These are phyloP conservation scores for Glaciozyma antarctica DNA, from an alignment of 768 basidiomycete species.

Conservation along the genomic window DNA sequence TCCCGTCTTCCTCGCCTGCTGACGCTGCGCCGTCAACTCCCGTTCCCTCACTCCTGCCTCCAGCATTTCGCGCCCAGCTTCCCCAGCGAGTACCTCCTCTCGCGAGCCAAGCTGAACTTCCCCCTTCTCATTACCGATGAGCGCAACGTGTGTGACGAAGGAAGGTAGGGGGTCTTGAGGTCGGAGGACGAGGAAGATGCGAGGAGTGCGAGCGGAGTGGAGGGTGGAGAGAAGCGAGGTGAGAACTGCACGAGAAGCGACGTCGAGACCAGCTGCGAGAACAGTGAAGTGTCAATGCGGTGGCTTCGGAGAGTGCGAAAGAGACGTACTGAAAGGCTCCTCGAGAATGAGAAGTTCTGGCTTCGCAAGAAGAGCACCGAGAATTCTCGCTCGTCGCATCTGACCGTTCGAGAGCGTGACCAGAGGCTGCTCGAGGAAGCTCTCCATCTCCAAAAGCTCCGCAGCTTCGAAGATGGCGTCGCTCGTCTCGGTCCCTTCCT, in stretches of 20 bases:
- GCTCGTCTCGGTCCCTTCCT: conserved; percentile 15
- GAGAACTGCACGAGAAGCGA: conserved; percentile 50
- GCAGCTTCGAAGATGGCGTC: conserved; percentile 49
- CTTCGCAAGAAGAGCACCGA: conserved; percentile 59
- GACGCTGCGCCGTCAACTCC: background rate
- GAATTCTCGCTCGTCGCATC: conserved; percentile 72
- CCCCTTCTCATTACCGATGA: background rate
- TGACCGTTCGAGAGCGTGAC: conserved; percentile 87
- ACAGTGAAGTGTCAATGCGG: background rate
- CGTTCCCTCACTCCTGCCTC: conserved; percentile 7
- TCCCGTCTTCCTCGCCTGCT: background rate
- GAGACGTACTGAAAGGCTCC: conserved; percentile 69
- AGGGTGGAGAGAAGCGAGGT: conserved; percentile 51
- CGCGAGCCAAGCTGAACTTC: conserved; percentile 4
- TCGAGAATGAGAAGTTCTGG: conserved; percentile 77
- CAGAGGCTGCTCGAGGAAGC: conserved; percentile 69
- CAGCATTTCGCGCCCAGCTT: conserved; percentile 1
- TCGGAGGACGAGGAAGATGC: conserved; percentile 58
- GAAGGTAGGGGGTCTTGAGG: conserved; percentile 62
- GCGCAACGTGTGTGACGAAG: conserved; percentile 61
- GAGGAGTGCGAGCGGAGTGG: conserved; percentile 48
- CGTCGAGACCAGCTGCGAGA: conserved; percentile 66
- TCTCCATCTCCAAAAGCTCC: conserved; percentile 49
- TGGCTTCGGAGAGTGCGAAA: background rate
- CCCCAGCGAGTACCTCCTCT: conserved; percentile 1